Evolutionary conservation across 2,329 filamentous ascomycete genomes (phyloP).

Genomic region (Fusarium subtropicale): DNA sequence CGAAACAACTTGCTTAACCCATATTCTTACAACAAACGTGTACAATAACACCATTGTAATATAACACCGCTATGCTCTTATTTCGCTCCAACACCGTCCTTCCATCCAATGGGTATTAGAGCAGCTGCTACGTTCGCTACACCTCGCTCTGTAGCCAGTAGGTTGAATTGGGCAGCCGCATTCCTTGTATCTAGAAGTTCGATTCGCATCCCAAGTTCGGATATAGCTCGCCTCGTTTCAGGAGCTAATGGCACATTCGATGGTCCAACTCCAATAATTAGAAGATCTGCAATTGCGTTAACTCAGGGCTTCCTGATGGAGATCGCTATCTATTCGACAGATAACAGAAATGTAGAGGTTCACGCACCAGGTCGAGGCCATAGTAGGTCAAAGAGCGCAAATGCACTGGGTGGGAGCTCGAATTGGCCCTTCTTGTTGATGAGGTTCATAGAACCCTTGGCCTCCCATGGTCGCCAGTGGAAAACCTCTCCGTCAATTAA

Average conservation of each 20-base stretch:
- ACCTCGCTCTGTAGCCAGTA: constrained; percentile 93
- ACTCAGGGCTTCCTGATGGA: background rate
- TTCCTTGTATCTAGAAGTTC: constrained; percentile 94
- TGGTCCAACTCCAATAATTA: constrained; percentile 88
- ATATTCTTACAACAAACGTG: constrained; percentile 22
- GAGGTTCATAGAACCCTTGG: constrained; percentile 60
- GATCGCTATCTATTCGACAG: background rate
- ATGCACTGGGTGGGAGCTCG: constrained; percentile 76
- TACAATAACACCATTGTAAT: constrained; percentile 9
- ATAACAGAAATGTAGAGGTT: background rate
- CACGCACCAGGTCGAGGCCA: constrained; percentile 89
- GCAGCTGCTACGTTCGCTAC: constrained; percentile 87
- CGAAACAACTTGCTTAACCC: background rate
- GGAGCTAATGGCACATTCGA: constrained; percentile 81
- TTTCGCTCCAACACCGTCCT: constrained; percentile 64
- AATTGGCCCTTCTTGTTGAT: constrained; percentile 84
- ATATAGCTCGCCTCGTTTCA: constrained; percentile 77
- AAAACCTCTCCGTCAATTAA: constrained; percentile 91
- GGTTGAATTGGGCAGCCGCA: constrained; percentile 92
- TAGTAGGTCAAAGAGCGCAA: constrained; percentile 80
- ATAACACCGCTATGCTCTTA: constrained; percentile 5
- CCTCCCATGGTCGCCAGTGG: constrained; percentile 84
- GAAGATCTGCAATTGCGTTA: constrained; percentile 70
- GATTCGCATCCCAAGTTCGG: constrained; percentile 82
- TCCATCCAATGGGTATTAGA: constrained; percentile 87